Evolutionary conservation across 805 yeast species (phyloP), one percentile per base, ranked within the genome.

Genomic region (Sugiyamaella marilandica): DNA sequence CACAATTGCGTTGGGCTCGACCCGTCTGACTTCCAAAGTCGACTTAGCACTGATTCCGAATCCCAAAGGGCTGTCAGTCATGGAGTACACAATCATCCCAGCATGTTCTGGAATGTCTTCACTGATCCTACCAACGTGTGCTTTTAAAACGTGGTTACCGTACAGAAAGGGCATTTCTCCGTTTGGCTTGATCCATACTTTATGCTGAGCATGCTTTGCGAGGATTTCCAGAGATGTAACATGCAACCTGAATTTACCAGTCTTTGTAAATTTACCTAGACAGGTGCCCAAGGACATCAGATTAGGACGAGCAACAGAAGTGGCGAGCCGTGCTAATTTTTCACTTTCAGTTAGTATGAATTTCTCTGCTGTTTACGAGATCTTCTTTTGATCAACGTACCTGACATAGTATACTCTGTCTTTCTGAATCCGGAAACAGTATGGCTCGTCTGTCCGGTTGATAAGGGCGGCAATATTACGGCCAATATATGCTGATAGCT

Each of bases 121-220:
- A 51, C 95, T 86, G 87, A 94, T 89, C 63, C 90, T 85, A 34
- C 99, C 99, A 52, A 94, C 78, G 67, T 94, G 99, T 3, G 99
- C 99, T 68, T 94, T 94, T 61, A 94, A 76, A 26, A 92, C 92
- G 69, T 94, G 96, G 74, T 94, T 94, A 35, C 99, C 99, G 63
- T 94, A 94, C 59, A 94, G 73, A 68, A 85, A 94, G 11, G 99
- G 98, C 99, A 94, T 94, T 71, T 94, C 99, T 63, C 99, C 99
- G 66, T 94, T 94, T 49, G 82, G 83, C 70, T 94, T 94, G 71
- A 94, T 88, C 99, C 99, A 94, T 39, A 94, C 76, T 72, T 92
- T 94, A 74, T 84, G 90, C 69, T 87, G 87, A 47, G 99, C 97
- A 67, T 85, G 84, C 62, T 87, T 85, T 1, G 96, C 85, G 53